Conservation (phyloP, 148 eudicot genomes). For the Vaccinium darrowii region DNA sequence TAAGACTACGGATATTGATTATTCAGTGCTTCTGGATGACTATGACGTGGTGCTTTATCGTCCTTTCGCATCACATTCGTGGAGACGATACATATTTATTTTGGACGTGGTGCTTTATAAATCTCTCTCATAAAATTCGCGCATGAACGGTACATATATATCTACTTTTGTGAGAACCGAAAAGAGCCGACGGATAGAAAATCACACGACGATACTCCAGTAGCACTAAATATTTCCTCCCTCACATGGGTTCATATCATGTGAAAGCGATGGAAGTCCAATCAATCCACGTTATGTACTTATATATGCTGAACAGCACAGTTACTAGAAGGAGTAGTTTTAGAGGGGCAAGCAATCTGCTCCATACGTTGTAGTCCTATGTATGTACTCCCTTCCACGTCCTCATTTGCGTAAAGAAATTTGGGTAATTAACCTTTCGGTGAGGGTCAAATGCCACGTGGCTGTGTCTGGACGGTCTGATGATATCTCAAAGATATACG, state of each 20-base stretch:
- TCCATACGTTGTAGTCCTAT: no score
- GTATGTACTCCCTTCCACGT: no score
- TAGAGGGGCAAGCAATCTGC: background rate
- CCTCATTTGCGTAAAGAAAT: no score
- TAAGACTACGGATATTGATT: background rate
- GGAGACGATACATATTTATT: no score
- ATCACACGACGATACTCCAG: background rate
- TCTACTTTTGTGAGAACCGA: no score
- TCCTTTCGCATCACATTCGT: no score
- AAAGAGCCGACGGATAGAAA: no score
- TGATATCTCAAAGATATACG: background rate
- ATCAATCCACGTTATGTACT: background rate
- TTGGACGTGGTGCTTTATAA: no score
- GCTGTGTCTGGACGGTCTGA: background rate
- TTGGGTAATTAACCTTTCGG: background rate
- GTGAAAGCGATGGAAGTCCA: background rate
- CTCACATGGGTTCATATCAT: background rate
- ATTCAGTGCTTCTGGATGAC: no score
- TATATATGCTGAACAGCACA: background rate
- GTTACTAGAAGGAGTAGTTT: background rate
- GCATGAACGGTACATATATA: no score
- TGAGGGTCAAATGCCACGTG: background rate
- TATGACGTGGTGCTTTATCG: no score
- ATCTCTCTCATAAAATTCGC: no score
- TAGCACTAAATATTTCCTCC: background rate